Conservation (phyloP, 306 rosid genomes). For the Ormosia semicastrata region DNA sequence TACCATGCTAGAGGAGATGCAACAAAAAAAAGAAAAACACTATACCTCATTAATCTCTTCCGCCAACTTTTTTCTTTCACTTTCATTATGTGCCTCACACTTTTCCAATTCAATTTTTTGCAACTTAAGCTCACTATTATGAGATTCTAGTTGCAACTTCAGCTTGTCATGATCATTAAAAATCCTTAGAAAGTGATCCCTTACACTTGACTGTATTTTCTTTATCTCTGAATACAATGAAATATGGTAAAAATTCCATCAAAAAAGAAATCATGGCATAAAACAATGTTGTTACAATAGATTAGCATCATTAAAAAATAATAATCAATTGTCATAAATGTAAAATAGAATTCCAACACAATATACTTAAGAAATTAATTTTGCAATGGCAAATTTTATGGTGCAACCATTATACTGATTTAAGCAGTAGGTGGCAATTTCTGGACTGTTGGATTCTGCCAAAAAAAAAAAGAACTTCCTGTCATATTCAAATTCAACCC, state of each 20-base stretch:
- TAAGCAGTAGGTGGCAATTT: slow-evolving; percentile 5
- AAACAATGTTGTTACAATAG: slow-evolving; percentile 24
- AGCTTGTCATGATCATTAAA: slow-evolving; percentile 80
- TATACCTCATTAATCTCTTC: slow-evolving; percentile 85
- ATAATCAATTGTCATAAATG: slow-evolving; percentile 14
- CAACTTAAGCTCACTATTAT: slow-evolving; percentile 68
- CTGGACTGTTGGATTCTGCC: background rate
- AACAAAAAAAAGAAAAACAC: slow-evolving; percentile 29
- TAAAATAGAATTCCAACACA: slow-evolving; percentile 22
- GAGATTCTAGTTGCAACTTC: slow-evolving; percentile 80
- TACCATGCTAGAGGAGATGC: slow-evolving; percentile 21
- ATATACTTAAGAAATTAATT: slow-evolving; percentile 14
- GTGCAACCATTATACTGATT: background rate
- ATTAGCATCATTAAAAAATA: slow-evolving; percentile 12
- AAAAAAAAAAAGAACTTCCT: background rate
- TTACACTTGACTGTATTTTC: slow-evolving; percentile 74
- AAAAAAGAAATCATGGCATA: background rate
- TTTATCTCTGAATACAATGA: slow-evolving; percentile 61
- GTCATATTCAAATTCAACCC: slow-evolving; percentile 2
- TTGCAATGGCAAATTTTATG: background rate
- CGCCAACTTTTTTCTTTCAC: slow-evolving; percentile 76
- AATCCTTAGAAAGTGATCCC: slow-evolving; percentile 84
- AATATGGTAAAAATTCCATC: background rate
- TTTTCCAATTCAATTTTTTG: slow-evolving; percentile 71
- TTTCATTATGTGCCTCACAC: slow-evolving; percentile 82